Conservation (phyloP, 306 rosid genomes). For the Gynostemma pentaphyllum region DNA sequence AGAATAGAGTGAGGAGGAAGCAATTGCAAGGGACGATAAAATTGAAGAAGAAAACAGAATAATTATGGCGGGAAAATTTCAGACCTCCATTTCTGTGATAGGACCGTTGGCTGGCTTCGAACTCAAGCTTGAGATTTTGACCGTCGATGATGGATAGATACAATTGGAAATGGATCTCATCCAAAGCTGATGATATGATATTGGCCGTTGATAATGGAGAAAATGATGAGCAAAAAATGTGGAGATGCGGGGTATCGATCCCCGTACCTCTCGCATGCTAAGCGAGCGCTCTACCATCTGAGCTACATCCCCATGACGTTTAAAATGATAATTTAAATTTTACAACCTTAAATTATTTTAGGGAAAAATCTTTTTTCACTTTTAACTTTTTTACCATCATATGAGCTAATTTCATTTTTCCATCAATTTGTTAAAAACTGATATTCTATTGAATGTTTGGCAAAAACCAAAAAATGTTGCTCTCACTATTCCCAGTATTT, state of each 20-base stretch:
- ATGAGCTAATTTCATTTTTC: too few relatives aligned
- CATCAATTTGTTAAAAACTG: too few relatives aligned
- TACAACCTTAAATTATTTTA: too few relatives aligned
- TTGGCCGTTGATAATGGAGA: background rate
- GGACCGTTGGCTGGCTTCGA: background rate
- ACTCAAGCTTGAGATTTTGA: background rate
- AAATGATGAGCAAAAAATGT: background rate
- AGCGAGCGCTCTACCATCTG: constrained; percentile 99
- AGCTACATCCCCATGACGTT: constrained; percentile 69
- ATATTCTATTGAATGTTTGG: too few relatives aligned
- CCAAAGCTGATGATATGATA: background rate
- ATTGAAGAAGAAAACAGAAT: background rate
- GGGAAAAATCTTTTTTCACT: too few relatives aligned
- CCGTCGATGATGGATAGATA: background rate
- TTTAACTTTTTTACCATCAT: too few relatives aligned
- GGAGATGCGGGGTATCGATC: constrained; percentile 98
- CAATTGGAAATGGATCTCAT: background rate
- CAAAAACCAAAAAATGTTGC: too few relatives aligned
- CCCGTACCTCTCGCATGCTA: constrained; percentile 96
- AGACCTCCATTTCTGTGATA: background rate
- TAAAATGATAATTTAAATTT: too few relatives aligned
- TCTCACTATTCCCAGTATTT: too few relatives aligned
- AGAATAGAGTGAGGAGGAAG: too few relatives aligned
- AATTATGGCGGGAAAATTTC: constrained; percentile 3
- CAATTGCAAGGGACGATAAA: background rate